phyloP scores from a whole-genome alignment of 495 filamentous ascomycete genomes.

The Annulohypoxylon stygium region DNA sequence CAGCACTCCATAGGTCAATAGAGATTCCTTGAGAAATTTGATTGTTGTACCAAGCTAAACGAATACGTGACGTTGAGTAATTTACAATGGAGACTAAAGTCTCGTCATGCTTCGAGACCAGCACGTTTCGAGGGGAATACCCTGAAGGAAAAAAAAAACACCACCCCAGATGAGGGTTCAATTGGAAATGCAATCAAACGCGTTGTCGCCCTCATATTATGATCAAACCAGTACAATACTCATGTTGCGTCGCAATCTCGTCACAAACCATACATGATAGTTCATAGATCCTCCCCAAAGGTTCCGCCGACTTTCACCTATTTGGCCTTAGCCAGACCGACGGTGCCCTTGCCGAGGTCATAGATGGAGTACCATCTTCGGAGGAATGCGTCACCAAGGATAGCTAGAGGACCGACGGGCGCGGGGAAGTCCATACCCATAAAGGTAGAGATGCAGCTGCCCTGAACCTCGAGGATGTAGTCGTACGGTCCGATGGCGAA shows the following conservation, averaged over 20 bases:
- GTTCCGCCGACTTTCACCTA: conserved; percentile 47
- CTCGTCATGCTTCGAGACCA: conserved; percentile 36
- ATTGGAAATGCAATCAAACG: conserved; percentile 37
- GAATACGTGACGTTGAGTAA: conserved; percentile 42
- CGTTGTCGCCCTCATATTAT: conserved; percentile 38
- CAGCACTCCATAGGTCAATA: not conserved
- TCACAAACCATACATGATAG: conserved; percentile 19
- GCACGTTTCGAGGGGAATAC: conserved; percentile 36
- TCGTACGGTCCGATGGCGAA: conserved; percentile 91
- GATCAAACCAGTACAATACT: conserved; percentile 33
- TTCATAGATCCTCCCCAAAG: conserved; percentile 22
- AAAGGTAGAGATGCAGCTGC: conserved; percentile 96
- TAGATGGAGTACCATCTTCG: conserved; percentile 98
- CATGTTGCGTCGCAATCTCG: conserved; percentile 32
- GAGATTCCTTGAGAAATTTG: conserved; percentile 12
- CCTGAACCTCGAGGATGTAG: conserved; percentile 96
- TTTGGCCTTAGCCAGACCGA: conserved; percentile 90
- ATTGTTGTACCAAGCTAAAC: conserved; percentile 25
- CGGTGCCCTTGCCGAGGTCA: conserved; percentile 84
- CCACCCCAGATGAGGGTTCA: conserved; percentile 8
- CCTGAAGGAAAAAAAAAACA: conserved; percentile 29
- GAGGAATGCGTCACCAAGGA: conserved; percentile 97
- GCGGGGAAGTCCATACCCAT: conserved; percentile 98
- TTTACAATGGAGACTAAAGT: conserved; percentile 42
- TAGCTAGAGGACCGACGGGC: conserved; percentile 91